phyloP scores from a whole-genome alignment of 1,284 basidiomycete genomes.

The Lentinula novae-zelandiae region DNA sequence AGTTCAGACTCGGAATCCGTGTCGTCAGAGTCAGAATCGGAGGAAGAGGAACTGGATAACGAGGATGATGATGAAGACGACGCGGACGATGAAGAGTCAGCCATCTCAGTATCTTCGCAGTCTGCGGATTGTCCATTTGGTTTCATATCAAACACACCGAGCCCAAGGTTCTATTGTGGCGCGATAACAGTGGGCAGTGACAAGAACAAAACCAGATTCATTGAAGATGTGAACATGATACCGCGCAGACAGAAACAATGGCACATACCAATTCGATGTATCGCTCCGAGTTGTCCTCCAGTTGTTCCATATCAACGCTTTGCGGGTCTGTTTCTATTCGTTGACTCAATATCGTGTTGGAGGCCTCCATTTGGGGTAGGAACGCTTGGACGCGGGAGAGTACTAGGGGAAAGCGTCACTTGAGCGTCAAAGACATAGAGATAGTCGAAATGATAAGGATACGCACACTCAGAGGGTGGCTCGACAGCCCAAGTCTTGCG shows the following conservation, averaged over 20 bases:
- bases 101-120: slow-evolving; percentile 28
- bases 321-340: slow-evolving; percentile 41
- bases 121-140: slow-evolving; percentile 11
- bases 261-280: slow-evolving; percentile 65
- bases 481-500: slow-evolving; percentile 18
- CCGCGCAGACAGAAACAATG: neutral
- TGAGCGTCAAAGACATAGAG: neutral
- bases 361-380: slow-evolving; percentile 58
- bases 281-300: slow-evolving; percentile 39
- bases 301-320: slow-evolving; percentile 62
- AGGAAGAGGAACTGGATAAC: slow-evolving; percentile 16
- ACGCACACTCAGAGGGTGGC: slow-evolving; percentile 31
- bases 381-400: slow-evolving; percentile 61
- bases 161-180: slow-evolving; percentile 50
- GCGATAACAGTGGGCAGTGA: neutral
- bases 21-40: slow-evolving; percentile 9
- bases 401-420: slow-evolving; percentile 32
- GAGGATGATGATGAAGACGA: slow-evolving; percentile 21
- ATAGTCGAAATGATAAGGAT: neutral
- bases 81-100: slow-evolving; percentile 23
- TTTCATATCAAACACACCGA: slow-evolving; percentile 58
- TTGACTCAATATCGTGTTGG: slow-evolving; percentile 49
- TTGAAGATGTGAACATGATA: neutral
- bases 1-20: slow-evolving; percentile 25
- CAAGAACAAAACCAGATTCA: neutral